Conservation (phyloP, 305 asterid species). For the Stenogyne calaminthoides region DNA sequence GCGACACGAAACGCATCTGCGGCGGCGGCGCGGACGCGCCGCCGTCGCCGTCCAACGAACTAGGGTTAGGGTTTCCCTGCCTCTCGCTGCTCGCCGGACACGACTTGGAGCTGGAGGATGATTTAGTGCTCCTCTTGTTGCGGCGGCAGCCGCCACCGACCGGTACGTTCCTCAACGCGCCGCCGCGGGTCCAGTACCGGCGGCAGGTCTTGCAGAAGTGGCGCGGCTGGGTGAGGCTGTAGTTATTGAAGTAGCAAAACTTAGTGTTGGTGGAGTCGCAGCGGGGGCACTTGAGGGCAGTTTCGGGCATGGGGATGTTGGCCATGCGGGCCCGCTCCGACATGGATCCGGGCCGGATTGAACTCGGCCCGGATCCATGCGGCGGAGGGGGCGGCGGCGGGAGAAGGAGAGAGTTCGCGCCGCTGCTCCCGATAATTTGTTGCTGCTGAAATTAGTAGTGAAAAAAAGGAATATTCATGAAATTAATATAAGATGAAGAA, state of each 20-base stretch:
- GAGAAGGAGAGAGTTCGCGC: conserved; percentile 45
- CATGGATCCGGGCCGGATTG: conserved; percentile 88
- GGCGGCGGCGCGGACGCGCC: conserved; percentile 45
- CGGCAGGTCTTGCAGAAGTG: conserved; percentile 95
- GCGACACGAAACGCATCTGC: conserved; percentile 65
- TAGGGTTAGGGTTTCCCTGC: conserved; percentile 40
- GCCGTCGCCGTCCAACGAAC: conserved; percentile 52
- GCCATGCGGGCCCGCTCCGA: conserved; percentile 88
- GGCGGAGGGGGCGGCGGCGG: conserved; percentile 43
- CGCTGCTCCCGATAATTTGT: conserved; percentile 60
- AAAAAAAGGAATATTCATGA: conserved; percentile 52
- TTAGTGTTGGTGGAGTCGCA: conserved; percentile 85
- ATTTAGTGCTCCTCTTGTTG: conserved; percentile 64
- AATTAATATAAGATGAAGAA: conserved; percentile 23
- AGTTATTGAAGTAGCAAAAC: conserved; percentile 89
- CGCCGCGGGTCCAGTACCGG: conserved; percentile 90
- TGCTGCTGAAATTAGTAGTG: conserved; percentile 32
- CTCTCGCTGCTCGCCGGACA: conserved; percentile 58
- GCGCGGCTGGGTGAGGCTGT: conserved; percentile 81
- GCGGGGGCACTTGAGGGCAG: conserved; percentile 82
- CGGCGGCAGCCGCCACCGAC: conserved; percentile 91
- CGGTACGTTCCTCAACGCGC: conserved; percentile 82
- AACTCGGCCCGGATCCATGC: conserved; percentile 48
- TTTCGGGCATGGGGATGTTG: conserved; percentile 76
- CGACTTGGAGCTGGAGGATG: conserved; percentile 62